Conservation (phyloP, 1,139 yeast genomes). For the Hyphopichia wangnamkhiaoensis region DNA sequence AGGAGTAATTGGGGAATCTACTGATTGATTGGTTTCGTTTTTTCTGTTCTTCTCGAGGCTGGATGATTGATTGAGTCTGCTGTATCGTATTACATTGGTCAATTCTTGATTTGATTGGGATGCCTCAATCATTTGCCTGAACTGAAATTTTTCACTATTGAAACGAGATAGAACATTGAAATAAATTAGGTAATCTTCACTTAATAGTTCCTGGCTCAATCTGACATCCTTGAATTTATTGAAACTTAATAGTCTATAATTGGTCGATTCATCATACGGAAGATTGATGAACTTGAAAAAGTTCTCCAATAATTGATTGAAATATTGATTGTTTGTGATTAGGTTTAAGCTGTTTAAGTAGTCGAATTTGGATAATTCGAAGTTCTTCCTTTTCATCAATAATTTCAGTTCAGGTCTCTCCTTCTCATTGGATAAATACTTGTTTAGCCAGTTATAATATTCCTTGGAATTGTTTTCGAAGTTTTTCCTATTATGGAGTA, state of each 20-base stretch:
- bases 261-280: constrained; percentile 13
- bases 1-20: neutral
- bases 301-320: constrained; percentile 41
- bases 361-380: constrained; percentile 71
- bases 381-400: constrained; percentile 55
- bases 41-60: no score
- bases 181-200: constrained; percentile 33
- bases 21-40: neutral
- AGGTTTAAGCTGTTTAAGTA: constrained; percentile 67
- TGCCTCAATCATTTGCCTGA: constrained; percentile 47
- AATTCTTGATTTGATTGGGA: constrained; percentile 44
- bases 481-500: constrained; percentile 39
- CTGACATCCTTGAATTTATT: constrained; percentile 21
- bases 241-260: constrained; percentile 20
- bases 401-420: constrained; percentile 64
- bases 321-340: constrained; percentile 52
- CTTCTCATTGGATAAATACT: constrained; percentile 66
- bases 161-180: constrained; percentile 37
- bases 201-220: constrained; percentile 22
- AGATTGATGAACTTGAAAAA: constrained; percentile 38
- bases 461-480: constrained; percentile 76
- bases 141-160: constrained; percentile 44
- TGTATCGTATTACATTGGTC: constrained; percentile 32
- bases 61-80: constrained; percentile 23
- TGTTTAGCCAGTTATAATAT: constrained; percentile 72